Percentiles rank a stretch among this genome's conserved stretches.
These are phyloP conservation scores for Balansia obtecta DNA, from an alignment of 2,329 filamentous ascomycete genomes.

Conservation along the genomic window DNA sequence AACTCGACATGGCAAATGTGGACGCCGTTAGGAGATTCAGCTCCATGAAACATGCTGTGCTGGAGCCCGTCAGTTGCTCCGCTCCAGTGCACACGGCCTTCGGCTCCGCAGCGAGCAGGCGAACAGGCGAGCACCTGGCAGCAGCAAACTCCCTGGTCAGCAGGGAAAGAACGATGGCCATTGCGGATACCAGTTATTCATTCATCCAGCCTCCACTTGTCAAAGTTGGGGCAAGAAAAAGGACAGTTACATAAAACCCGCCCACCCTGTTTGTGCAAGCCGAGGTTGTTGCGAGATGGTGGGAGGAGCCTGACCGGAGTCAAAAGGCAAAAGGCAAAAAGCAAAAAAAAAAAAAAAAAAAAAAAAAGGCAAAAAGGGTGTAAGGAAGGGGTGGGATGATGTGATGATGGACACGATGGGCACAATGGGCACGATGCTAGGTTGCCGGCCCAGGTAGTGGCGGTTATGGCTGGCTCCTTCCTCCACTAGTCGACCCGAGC, in stretches of 20 bases:
- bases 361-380: no score
- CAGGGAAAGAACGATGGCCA: no score
- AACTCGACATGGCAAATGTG: background rate
- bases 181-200: no score
- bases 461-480: conserved; percentile 2
- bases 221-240: no score
- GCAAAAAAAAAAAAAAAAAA: background rate
- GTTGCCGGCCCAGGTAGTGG: background rate
- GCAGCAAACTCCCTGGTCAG: no score
- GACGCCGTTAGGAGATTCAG: background rate
- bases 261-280: background rate
- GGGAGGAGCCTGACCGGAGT: conserved; percentile 4
- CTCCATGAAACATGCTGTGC: background rate
- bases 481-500: conserved; percentile 1
- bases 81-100: background rate
- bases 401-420: no score
- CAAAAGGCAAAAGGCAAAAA: background rate
- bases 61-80: background rate
- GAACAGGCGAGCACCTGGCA: no score
- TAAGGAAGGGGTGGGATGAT: conserved; percentile 3
- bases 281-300: background rate
- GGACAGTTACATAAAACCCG: no score
- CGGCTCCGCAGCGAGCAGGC: no score
- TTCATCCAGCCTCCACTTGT: no score
- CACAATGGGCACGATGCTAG: no score